phyloP scores from a whole-genome alignment of 257 asterid species.

The Mentha longifolia region DNA sequence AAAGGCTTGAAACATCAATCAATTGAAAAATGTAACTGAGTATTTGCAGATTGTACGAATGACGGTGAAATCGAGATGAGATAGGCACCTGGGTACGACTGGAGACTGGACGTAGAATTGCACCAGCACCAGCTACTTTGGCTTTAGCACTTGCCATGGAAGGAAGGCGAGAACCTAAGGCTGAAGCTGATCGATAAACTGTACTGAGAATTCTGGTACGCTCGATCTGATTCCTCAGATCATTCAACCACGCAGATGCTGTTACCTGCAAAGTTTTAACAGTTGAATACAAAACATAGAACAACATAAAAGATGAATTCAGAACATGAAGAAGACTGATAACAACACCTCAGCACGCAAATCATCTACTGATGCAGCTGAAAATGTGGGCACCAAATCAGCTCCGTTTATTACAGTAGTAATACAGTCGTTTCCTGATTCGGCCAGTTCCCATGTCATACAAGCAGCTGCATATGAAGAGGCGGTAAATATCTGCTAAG shows the following conservation, averaged over 20 bases:
- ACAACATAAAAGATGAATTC: neutral
- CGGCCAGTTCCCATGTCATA: slow-evolving; percentile 99
- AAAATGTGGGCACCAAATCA: slow-evolving; percentile 94
- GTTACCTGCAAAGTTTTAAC: slow-evolving; percentile 62
- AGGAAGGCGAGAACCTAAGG: slow-evolving; percentile 97
- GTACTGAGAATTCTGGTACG: slow-evolving; percentile 92
- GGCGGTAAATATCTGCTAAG: slow-evolving; percentile 3
- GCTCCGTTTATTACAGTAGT: slow-evolving; percentile 93
- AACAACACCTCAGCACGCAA: slow-evolving; percentile 90
- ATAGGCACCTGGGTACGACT: slow-evolving; percentile 79
- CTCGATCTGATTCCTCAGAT: slow-evolving; percentile 89
- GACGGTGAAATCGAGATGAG: slow-evolving; percentile 13
- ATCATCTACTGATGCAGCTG: slow-evolving; percentile 96
- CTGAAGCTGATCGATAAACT: slow-evolving; percentile 96
- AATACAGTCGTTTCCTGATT: slow-evolving; percentile 79
- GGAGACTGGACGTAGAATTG: slow-evolving; percentile 91
- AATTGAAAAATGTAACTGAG: too few relatives aligned
- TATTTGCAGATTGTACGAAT: neutral
- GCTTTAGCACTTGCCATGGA: slow-evolving; percentile 93
- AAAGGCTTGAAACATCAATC: too few relatives aligned
- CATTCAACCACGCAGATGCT: slow-evolving; percentile 98
- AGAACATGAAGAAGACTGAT: slow-evolving; percentile 4
- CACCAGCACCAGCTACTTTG: slow-evolving; percentile 98
- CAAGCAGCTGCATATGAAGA: slow-evolving; percentile 78
- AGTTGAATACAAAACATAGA: neutral